Percentiles rank a stretch among this genome's conserved stretches.
Evolutionary conservation across 345 rosid species (phyloP).

Genomic region (Syzygium aromaticum): DNA sequence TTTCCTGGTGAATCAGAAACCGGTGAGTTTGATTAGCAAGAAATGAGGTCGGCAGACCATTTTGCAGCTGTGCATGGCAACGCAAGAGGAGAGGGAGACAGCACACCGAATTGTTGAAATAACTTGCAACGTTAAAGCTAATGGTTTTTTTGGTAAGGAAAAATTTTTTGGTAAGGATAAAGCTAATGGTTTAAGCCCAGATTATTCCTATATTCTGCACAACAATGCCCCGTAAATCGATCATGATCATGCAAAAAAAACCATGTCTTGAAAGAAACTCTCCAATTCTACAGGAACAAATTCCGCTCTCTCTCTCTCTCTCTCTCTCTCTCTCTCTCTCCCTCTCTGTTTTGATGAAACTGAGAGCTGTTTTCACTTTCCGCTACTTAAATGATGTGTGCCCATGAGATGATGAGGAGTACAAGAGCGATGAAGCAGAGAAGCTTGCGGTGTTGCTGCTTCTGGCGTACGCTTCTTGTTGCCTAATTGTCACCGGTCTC

Average conservation of each 20-base stretch:
- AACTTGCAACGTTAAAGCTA: not conserved
- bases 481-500: not conserved
- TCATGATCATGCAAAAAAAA: not conserved
- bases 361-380: not conserved
- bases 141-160: too few relatives aligned
- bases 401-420: constrained; percentile 37
- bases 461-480: constrained; percentile 13
- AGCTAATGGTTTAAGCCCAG: not conserved
- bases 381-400: constrained; percentile 24
- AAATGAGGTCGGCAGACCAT: not conserved
- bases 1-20: not conserved
- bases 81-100: not conserved
- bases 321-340: not conserved
- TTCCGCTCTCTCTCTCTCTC: not conserved
- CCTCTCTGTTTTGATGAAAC: not conserved
- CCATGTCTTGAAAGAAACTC: not conserved
- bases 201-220: not conserved
- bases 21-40: not conserved
- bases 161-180: too few relatives aligned
- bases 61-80: not conserved
- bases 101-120: not conserved
- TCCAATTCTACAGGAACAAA: not conserved
- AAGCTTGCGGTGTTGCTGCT: constrained; percentile 53
- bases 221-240: not conserved
- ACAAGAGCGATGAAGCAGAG: constrained; percentile 47